Conservation (phyloP, 2,329 filamentous ascomycete genomes). For the Colletotrichum simmondsii region DNA sequence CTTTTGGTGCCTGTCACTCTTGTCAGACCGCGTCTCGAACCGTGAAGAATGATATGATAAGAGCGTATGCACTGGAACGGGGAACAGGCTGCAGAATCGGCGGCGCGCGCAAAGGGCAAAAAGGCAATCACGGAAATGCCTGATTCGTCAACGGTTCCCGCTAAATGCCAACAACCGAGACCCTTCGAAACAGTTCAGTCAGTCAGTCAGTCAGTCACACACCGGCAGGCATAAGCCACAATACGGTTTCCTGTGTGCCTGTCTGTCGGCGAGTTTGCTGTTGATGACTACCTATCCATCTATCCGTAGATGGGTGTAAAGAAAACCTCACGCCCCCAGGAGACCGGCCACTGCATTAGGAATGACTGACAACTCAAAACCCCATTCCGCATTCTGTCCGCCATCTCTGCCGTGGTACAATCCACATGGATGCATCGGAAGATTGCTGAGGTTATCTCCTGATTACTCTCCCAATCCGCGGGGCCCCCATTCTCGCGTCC, state of each 20-base stretch:
- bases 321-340: no score
- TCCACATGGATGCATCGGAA: not conserved
- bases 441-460: not conserved
- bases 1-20: not conserved
- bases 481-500: not conserved
- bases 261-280: not conserved
- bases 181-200: conserved; percentile 2
- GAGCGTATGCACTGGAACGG: not conserved
- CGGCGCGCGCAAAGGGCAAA: not conserved
- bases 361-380: not conserved
- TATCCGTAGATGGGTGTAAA: not conserved
- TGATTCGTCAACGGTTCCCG: not conserved
- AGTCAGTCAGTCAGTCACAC: not conserved
- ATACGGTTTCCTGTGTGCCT: not conserved
- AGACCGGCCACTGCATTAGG: not conserved
- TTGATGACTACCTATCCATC: not conserved
- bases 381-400: not conserved
- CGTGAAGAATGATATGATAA: conserved; percentile 5
- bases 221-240: not conserved
- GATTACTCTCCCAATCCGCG: not conserved
- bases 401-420: not conserved
- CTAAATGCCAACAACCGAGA: not conserved
- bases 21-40: not conserved
- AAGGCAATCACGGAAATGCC: not conserved
- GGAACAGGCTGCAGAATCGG: conserved; percentile 9